Evolutionary conservation across 768 basidiomycete genomes (phyloP).

Genomic region (Tricholoma bakamatsutake): DNA sequence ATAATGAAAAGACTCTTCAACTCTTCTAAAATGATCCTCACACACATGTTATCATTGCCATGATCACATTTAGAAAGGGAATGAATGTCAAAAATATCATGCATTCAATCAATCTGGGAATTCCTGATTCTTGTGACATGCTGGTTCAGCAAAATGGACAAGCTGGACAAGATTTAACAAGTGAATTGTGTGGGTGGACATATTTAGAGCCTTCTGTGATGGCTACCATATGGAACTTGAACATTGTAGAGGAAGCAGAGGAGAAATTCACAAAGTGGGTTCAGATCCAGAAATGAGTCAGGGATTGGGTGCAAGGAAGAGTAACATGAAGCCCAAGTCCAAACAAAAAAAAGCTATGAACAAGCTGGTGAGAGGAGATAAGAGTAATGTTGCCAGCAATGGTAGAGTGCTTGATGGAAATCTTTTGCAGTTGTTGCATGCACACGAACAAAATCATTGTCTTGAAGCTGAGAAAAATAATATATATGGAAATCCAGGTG

Average conservation of each 20-base stretch:
- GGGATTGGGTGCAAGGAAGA: too few species aligned
- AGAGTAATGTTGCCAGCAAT: too few species aligned
- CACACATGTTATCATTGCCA: slow-evolving; percentile 2
- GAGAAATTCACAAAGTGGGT: not conserved
- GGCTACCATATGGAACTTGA: too few species aligned
- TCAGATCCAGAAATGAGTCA: too few species aligned
- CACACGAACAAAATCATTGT: too few species aligned
- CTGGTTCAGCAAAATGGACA: slow-evolving; percentile 8
- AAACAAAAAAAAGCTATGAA: too few species aligned
- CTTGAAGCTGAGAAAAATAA: too few species aligned
- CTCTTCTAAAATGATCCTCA: not conserved
- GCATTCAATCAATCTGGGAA: slow-evolving; percentile 4
- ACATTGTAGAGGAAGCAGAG: too few species aligned
- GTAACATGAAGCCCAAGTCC: not conserved
- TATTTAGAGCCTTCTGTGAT: slow-evolving; percentile 3
- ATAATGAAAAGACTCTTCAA: slow-evolving; percentile 1
- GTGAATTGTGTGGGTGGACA: slow-evolving; percentile 3
- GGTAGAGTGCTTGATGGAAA: too few species aligned
- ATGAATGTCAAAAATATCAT: slow-evolving; percentile 5
- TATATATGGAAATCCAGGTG: too few species aligned
- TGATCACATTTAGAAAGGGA: slow-evolving; percentile 5
- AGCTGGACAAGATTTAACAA: slow-evolving; percentile 2
- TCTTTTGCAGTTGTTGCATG: too few species aligned
- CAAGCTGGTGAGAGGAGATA: too few species aligned
- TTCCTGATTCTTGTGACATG: slow-evolving; percentile 2